phyloP scores from a whole-genome alignment of 768 basidiomycete species.

The Strobilomyces confusus region DNA sequence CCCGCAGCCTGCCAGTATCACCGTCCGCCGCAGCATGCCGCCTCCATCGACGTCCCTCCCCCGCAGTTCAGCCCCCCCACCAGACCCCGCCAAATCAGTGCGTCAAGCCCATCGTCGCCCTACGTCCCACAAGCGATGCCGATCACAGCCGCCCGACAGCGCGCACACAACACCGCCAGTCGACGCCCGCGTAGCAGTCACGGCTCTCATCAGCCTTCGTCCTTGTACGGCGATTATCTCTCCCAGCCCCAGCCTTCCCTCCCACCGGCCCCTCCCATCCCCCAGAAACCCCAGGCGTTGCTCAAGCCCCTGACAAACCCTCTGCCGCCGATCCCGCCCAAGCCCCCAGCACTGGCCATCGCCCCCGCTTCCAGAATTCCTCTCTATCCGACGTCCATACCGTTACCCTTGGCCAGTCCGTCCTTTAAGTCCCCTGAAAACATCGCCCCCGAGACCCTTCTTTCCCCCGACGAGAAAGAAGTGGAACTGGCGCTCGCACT shows the following conservation, averaged over 20 bases:
- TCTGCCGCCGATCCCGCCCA: constrained; percentile 40
- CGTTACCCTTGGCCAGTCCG: constrained; percentile 14
- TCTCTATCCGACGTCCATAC: constrained; percentile 33
- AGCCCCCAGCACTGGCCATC: constrained; percentile 26
- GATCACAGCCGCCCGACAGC: constrained; percentile 20
- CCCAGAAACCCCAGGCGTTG: constrained; percentile 27
- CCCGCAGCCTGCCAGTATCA: constrained; percentile 21
- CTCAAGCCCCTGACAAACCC: constrained; percentile 31
- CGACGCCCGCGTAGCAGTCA: constrained; percentile 15
- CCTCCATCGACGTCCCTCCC: constrained; percentile 17
- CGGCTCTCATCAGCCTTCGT: constrained; percentile 7
- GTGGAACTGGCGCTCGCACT: constrained; percentile 46
- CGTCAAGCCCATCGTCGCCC: constrained; percentile 7
- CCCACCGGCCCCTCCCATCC: constrained; percentile 28
- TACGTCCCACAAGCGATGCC: constrained; percentile 3
- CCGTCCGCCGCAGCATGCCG: constrained; percentile 18
- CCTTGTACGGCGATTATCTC: constrained; percentile 31
- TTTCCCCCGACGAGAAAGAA: constrained; percentile 41
- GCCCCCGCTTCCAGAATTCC: constrained; percentile 23
- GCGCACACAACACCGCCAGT: constrained; percentile 8
- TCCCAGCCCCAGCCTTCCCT: constrained; percentile 16
- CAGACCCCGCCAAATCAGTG: constrained; percentile 22
- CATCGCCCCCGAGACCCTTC: constrained; percentile 6
- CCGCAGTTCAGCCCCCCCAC: constrained; percentile 8
- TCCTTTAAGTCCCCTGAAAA: constrained; percentile 6